A percentile compares a stretch with the other conserved stretches of the same genome.
phyloP scores from a whole-genome alignment of 176 grass and related monocot genomes.

The Paspalum notatum region DNA sequence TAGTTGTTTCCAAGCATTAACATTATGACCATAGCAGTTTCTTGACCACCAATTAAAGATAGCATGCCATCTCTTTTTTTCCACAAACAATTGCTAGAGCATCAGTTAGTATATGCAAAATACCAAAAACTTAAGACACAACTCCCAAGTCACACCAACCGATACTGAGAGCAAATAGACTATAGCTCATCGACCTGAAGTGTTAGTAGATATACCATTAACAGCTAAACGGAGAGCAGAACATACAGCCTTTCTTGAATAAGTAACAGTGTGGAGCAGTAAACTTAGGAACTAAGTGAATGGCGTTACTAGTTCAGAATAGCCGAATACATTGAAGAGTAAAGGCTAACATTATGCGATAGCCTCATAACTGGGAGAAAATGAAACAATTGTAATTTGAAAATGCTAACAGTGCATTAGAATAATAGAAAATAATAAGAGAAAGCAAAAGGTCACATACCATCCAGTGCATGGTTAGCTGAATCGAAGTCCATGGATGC shows the following conservation, averaged over 20 bases:
- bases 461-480: constrained; percentile 76
- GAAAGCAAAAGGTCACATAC: constrained; percentile 29
- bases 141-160: background rate
- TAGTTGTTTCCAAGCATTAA: background rate
- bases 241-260: background rate
- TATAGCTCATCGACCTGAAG: background rate
- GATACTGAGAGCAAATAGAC: background rate
- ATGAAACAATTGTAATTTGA: background rate
- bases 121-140: background rate
- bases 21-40: background rate
- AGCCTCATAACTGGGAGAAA: background rate
- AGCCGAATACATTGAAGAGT: background rate
- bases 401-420: background rate
- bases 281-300: background rate
- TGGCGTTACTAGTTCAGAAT: background rate
- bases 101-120: no score
- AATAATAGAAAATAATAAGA: background rate
- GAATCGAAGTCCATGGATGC: constrained; percentile 84
- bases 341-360: background rate
- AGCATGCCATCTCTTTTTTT: background rate
- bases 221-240: background rate
- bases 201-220: background rate
- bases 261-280: background rate
- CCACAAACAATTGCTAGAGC: no score
- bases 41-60: background rate